Evolutionary conservation across 2,329 filamentous ascomycete species (phyloP).

Genomic region (Cladosporium phlei): DNA sequence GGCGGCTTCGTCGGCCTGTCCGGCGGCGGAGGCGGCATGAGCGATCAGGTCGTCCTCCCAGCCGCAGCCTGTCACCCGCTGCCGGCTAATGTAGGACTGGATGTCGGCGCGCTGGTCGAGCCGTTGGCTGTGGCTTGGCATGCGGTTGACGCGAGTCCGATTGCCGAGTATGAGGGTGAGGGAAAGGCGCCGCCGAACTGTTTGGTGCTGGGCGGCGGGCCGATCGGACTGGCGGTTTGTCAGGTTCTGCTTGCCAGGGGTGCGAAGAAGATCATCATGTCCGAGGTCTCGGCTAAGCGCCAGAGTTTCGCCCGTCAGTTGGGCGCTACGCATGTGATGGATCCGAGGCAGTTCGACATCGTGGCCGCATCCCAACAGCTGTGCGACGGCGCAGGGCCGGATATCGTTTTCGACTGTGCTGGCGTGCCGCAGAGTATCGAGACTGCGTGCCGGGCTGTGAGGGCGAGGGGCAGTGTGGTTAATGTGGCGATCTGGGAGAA

Average conservation of each 20-base stretch:
- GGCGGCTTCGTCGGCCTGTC: constrained; percentile 45
- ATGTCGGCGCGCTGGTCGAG: constrained; percentile 58
- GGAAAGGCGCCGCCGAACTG: constrained; percentile 37
- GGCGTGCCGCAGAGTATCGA: constrained; percentile 47
- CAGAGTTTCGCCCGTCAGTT: constrained; percentile 50
- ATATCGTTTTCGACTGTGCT: constrained; percentile 59
- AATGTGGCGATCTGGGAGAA: constrained; percentile 64
- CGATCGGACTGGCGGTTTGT: constrained; percentile 56
- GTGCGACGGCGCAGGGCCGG: constrained; percentile 47
- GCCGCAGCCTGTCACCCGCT: constrained; percentile 47
- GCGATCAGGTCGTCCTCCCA: constrained; percentile 50
- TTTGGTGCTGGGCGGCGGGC: constrained; percentile 57
- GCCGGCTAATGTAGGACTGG: constrained; percentile 49
- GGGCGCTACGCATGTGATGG: constrained; percentile 52
- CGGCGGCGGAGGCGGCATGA: constrained; percentile 53
- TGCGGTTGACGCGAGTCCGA: constrained; percentile 48
- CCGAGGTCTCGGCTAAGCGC: constrained; percentile 50
- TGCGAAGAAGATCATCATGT: constrained; percentile 53
- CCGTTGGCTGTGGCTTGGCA: constrained; percentile 63
- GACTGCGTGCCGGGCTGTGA: constrained; percentile 47
- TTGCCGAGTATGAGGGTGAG: constrained; percentile 31
- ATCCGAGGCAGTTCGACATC: constrained; percentile 50
- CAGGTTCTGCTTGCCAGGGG: constrained; percentile 54
- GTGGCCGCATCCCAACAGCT: constrained; percentile 44
- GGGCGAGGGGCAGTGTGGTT: constrained; percentile 53